Evolutionary conservation across 1,139 yeast species (phyloP).

Genomic region (Candida labiduridarum): DNA sequence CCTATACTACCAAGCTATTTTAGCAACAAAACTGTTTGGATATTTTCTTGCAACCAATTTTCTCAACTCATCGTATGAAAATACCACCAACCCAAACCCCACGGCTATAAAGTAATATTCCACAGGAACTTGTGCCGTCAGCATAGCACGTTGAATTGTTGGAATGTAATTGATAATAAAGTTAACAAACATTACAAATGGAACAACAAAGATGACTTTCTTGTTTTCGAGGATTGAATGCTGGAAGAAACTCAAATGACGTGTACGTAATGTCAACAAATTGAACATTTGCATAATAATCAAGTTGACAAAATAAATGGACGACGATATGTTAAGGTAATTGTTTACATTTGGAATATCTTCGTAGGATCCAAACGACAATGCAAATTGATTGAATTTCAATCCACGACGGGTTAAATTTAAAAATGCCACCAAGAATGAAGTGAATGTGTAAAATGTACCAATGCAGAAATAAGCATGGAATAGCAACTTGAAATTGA

Average conservation of each 20-base stretch:
- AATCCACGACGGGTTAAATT: conserved; percentile 43
- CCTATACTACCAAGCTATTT: conserved; percentile 38
- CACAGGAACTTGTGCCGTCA: conserved; percentile 46
- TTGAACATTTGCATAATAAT: conserved; percentile 55
- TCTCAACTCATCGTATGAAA: conserved; percentile 46
- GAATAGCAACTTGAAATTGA: conserved; percentile 39
- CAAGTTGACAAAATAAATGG: conserved; percentile 52
- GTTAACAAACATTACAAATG: conserved; percentile 42
- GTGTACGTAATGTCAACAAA: conserved; percentile 47
- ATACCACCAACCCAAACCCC: conserved; percentile 45
- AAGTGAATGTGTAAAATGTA: conserved; percentile 41
- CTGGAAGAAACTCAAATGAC: conserved; percentile 47
- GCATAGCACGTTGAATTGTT: conserved; percentile 39
- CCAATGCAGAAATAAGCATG: conserved; percentile 52
- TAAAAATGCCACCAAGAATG: conserved; percentile 46
- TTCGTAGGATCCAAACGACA: conserved; percentile 41
- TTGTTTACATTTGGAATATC: conserved; percentile 25
- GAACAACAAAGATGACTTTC: conserved; percentile 37
- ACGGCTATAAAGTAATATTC: conserved; percentile 51
- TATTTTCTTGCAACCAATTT: conserved; percentile 39
- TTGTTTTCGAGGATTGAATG: conserved; percentile 27
- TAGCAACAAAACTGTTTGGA: conserved; percentile 42
- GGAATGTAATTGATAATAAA: conserved; percentile 52
- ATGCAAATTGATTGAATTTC: conserved; percentile 35
- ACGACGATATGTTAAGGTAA: conserved; percentile 39